Evolutionary conservation across 176 grass and related monocot species (phyloP).

Genomic region (Rhipidocladum racemiflorum): DNA sequence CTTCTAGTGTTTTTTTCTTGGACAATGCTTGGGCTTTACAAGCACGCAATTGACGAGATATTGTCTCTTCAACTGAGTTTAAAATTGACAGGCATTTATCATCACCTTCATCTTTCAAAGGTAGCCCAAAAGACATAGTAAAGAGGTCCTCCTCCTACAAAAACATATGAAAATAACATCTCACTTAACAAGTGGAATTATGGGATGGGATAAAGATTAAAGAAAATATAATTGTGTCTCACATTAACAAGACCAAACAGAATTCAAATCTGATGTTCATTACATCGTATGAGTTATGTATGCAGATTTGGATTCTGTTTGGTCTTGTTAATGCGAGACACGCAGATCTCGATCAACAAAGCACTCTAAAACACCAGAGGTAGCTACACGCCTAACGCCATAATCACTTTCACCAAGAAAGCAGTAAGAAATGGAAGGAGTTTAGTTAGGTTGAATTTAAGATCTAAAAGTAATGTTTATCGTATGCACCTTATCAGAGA

Average conservation of each 20-base stretch:
- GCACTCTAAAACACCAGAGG: not conserved
- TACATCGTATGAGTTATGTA: conserved; percentile 2
- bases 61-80: conserved; percentile 88
- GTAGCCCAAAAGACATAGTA: conserved; percentile 83
- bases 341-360: not conserved
- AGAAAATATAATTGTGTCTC: not conserved
- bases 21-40: conserved; percentile 76
- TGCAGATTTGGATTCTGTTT: too few species aligned
- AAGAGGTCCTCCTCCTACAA: conserved; percentile 93
- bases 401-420: conserved; percentile 1
- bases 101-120: conserved; percentile 82
- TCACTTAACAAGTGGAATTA: conserved; percentile 17
- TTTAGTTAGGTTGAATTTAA: not conserved
- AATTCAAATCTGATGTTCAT: not conserved
- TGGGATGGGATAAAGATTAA: not conserved
- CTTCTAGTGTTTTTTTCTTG: conserved; percentile 89
- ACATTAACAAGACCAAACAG: conserved; percentile 15
- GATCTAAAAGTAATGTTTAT: not conserved
- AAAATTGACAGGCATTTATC: conserved; percentile 85
- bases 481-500: not conserved
- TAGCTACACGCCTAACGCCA: not conserved
- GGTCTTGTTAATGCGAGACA: too few species aligned
- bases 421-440: not conserved
- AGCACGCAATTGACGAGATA: conserved; percentile 81
- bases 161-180: conserved; percentile 18